A percentile compares a stretch with the other conserved stretches of the same genome.
phyloP scores from a whole-genome alignment of 1,284 basidiomycete genomes.

The Anthracocystis panici-leucophaei region DNA sequence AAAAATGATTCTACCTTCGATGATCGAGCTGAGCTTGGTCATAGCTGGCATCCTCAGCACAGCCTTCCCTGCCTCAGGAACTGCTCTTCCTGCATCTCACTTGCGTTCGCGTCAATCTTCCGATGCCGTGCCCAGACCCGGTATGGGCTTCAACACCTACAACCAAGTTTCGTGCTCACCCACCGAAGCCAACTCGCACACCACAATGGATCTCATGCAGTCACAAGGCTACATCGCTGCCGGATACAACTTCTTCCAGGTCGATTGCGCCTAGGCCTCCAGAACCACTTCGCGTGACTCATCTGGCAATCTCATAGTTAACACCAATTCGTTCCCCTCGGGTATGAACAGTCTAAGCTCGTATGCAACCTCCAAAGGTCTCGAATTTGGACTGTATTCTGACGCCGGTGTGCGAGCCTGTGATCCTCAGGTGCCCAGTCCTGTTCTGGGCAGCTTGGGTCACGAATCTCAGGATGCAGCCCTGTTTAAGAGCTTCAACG shows the following conservation, averaged over 20 bases:
- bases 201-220: slow-evolving; percentile 66
- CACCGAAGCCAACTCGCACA: slow-evolving; percentile 60
- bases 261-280: slow-evolving; percentile 71
- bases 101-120: slow-evolving; percentile 11
- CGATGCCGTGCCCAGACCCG: slow-evolving; percentile 29
- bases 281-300: slow-evolving; percentile 68
- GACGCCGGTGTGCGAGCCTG: slow-evolving; percentile 71
- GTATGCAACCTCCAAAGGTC: slow-evolving; percentile 71
- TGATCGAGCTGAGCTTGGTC: not conserved
- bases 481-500: slow-evolving; percentile 72
- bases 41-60: slow-evolving; percentile 15
- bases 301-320: slow-evolving; percentile 70
- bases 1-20: slow-evolving; percentile 10
- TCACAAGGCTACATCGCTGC: slow-evolving; percentile 63
- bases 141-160: slow-evolving; percentile 66
- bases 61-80: slow-evolving; percentile 5
- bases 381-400: slow-evolving; percentile 74
- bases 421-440: slow-evolving; percentile 49
- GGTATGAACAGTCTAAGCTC: slow-evolving; percentile 72
- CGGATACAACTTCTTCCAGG: slow-evolving; percentile 52
- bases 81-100: slow-evolving; percentile 2
- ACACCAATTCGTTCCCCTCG: slow-evolving; percentile 72
- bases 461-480: slow-evolving; percentile 73
- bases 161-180: slow-evolving; percentile 66
- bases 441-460: slow-evolving; percentile 72